phyloP scores from a whole-genome alignment of 2,329 filamentous ascomycete genomes.

The Aspergillus eucalypticola region DNA sequence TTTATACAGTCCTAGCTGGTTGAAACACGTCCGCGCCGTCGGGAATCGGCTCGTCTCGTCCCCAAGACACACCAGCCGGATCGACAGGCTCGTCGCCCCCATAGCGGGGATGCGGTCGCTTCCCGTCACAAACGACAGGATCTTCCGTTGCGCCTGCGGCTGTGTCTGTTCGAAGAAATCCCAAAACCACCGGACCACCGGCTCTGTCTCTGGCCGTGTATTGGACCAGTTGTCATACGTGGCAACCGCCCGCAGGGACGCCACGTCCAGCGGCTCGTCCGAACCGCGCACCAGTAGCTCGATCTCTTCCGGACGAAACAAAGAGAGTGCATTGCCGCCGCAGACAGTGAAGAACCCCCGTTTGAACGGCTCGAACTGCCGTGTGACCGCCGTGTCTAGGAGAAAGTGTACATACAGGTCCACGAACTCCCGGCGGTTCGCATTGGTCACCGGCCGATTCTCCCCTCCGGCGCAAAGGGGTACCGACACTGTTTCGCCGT shows the following conservation, averaged over 20 bases:
- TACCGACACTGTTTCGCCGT: constrained; percentile 66
- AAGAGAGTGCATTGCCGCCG: constrained; percentile 79
- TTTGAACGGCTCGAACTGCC: constrained; percentile 92
- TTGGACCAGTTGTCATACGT: constrained; percentile 78
- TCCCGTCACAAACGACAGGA: constrained; percentile 85
- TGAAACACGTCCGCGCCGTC: constrained; percentile 88
- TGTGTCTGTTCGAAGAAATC: constrained; percentile 68
- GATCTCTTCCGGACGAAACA: constrained; percentile 89
- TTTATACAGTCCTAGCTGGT: constrained; percentile 73
- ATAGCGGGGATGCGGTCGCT: constrained; percentile 88
- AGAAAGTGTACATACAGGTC: constrained; percentile 79
- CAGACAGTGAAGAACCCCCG: constrained; percentile 92
- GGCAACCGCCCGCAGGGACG: constrained; percentile 72
- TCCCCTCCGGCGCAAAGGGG: constrained; percentile 76
- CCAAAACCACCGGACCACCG: constrained; percentile 85
- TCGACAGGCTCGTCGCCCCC: constrained; percentile 75
- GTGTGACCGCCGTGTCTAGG: constrained; percentile 72
- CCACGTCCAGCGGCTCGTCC: constrained; percentile 78
- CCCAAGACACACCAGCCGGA: constrained; percentile 74
- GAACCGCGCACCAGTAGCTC: constrained; percentile 83
- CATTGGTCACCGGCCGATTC: constrained; percentile 74
- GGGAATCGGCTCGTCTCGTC: constrained; percentile 75
- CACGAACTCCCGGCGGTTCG: constrained; percentile 82
- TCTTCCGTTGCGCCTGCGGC: constrained; percentile 69
- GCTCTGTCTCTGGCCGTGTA: constrained; percentile 57